Evolutionary conservation across 2,329 filamentous ascomycete genomes (phyloP).

Genomic region (Ilyonectria destructans): DNA sequence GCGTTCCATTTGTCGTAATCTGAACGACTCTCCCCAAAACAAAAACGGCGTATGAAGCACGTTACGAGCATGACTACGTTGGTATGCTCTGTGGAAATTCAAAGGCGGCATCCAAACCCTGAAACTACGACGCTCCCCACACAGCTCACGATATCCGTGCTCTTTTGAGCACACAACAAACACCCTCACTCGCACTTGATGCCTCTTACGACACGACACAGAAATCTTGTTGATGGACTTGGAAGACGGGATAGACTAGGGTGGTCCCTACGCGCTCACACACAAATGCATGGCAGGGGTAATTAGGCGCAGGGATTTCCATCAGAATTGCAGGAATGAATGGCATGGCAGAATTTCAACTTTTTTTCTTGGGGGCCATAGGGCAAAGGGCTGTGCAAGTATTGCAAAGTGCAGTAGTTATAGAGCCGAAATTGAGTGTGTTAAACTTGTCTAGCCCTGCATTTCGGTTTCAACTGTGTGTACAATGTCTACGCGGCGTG

Average conservation of each 20-base stretch:
- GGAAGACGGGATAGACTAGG: slow-evolving; percentile 49
- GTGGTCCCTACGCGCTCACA: slow-evolving; percentile 32
- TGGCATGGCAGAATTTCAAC: slow-evolving; percentile 35
- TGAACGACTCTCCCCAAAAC: slow-evolving; percentile 4
- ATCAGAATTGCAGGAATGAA: slow-evolving; percentile 40
- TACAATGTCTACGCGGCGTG: neutral
- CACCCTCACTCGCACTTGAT: slow-evolving; percentile 42
- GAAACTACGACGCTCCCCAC: slow-evolving; percentile 15
- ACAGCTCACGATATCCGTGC: slow-evolving; percentile 25
- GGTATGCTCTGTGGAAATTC: slow-evolving; percentile 3
- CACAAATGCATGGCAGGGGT: slow-evolving; percentile 47
- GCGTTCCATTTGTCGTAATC: slow-evolving; percentile 93
- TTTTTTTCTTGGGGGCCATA: slow-evolving; percentile 28
- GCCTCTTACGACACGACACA: slow-evolving; percentile 46
- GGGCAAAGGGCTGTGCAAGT: slow-evolving; percentile 34
- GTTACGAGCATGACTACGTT: neutral
- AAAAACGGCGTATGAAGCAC: neutral
- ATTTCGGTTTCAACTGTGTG: slow-evolving; percentile 4
- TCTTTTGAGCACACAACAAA: slow-evolving; percentile 35
- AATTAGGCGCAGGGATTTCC: slow-evolving; percentile 45
- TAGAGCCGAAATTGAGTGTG: slow-evolving; percentile 49
- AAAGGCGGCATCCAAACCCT: slow-evolving; percentile 1
- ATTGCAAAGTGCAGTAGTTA: slow-evolving; percentile 42
- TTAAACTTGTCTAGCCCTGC: slow-evolving; percentile 16
- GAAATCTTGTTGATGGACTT: slow-evolving; percentile 37